Evolutionary conservation across 2,329 filamentous ascomycete genomes (phyloP), one percentile per base, ranked within the genome.

Genomic region (Alternaria sp.): DNA sequence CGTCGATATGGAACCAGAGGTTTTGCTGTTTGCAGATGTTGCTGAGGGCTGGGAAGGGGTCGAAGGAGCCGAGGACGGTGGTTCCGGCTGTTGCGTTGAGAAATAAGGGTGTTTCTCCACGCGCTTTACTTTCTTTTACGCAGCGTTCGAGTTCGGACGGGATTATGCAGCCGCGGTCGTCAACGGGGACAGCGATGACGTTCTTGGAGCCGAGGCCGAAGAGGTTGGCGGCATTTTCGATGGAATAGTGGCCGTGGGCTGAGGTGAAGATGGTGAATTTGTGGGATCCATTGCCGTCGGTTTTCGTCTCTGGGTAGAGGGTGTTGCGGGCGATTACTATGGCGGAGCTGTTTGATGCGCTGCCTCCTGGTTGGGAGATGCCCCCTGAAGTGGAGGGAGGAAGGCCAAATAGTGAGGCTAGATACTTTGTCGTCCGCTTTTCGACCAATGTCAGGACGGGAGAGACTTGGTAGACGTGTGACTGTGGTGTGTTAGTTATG

Each of bases 11-110:
- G 79, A 98, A 81, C 95, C 95, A 99, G 44, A 98, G 79, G 53
- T 86, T 84, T 72, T 92, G 84, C 58, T 84, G 83, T 63, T 86
- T 84, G 79, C 91, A 95, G 17, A 97, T 82, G 28, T 80, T 81
- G 0, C 88, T 84, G 62, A 97, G 88, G 3, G 84, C 85, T 11
- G 82, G 77, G 68, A 97, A 89, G 0, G 91, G 91, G 71, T 97
- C 94, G 73, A 90, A 99, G 0, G 91, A 92, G 14, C 95, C 95
- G 62, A 94, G 82, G 2, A 98, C 94, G 0, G 95, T 99, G 1
- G 94, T 97, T 17, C 95, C 95, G 0, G 95, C 94, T 0, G 95
- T 98, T 5, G 93, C 91, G 74, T 97, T 98, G 73, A 98, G 91
- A 78, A 96, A 97, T 61, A 99, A 90, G 0, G 95, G 94, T 0